Conservation (phyloP, 306 rosid species). For the Trifolium pratense region DNA sequence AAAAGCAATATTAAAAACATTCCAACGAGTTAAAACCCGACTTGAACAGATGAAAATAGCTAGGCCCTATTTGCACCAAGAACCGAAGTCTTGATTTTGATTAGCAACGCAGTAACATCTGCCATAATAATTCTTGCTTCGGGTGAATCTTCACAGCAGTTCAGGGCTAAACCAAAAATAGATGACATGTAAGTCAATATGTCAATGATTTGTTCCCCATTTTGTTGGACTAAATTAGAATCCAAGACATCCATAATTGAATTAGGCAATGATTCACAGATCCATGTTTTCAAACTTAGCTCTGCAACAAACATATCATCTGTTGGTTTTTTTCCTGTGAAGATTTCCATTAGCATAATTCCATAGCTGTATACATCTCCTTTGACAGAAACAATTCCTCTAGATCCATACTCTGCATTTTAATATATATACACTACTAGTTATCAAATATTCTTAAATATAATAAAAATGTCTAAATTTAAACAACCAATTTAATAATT, state of each 20-base stretch:
- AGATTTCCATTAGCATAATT: background rate
- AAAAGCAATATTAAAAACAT: no score
- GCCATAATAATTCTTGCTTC: slow-evolving; percentile 15
- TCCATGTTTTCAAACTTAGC: background rate
- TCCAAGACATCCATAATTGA: slow-evolving; percentile 16
- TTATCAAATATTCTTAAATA: background rate
- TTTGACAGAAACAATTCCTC: background rate
- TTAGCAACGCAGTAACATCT: background rate
- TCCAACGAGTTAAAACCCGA: no score
- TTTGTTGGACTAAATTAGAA: slow-evolving; percentile 3
- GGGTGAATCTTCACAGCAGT: slow-evolving; percentile 9
- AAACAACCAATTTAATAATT: background rate
- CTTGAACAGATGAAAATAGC: slow-evolving; percentile 46
- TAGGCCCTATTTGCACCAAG: background rate
- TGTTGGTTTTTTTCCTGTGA: background rate
- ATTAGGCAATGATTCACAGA: background rate
- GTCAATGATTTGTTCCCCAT: slow-evolving; percentile 3
- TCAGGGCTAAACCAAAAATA: slow-evolving; percentile 6
- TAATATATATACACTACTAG: background rate
- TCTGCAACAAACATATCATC: background rate
- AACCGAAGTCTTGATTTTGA: background rate
- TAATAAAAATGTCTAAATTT: background rate
- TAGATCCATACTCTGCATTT: slow-evolving; percentile 14
- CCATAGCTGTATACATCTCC: background rate
- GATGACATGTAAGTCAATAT: background rate